phyloP scores from a whole-genome alignment of 2,329 filamentous ascomycete genomes.

The Xylariales sp. region DNA sequence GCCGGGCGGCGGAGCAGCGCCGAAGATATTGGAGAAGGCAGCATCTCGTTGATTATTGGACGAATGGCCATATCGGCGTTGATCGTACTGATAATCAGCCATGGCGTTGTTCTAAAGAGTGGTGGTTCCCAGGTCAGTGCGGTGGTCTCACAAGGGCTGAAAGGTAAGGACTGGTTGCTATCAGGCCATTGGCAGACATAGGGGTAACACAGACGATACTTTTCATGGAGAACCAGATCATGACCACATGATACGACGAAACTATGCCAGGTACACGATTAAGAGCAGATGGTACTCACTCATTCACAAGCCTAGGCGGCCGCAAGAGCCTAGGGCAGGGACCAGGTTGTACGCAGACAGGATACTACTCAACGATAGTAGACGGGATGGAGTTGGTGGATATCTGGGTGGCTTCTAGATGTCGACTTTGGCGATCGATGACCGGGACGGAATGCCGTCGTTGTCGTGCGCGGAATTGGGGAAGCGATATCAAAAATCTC shows the following conservation, averaged over 20 bases:
- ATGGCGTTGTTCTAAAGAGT: conserved; percentile 43
- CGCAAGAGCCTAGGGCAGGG: conserved; percentile 27
- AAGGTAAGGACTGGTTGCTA: not conserved
- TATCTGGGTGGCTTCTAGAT: not conserved
- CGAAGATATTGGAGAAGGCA: conserved; percentile 95
- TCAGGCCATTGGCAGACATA: not conserved
- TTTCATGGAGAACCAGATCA: not conserved
- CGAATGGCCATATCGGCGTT: conserved; percentile 47
- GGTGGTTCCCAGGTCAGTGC: conserved; percentile 11
- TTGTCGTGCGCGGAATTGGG: conserved; percentile 3
- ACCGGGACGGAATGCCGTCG: not conserved
- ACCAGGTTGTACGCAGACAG: conserved; percentile 18
- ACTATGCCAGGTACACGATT: too few species aligned
- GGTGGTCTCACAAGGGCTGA: not conserved
- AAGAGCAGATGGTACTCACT: conserved; percentile 18
- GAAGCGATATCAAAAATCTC: too few species aligned
- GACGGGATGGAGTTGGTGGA: not conserved
- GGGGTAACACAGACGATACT: too few species aligned
- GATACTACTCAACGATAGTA: conserved; percentile 2
- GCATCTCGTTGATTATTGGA: conserved; percentile 76
- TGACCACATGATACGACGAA: not conserved
- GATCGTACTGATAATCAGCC: conserved; percentile 55
- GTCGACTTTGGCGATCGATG: conserved; percentile 2
- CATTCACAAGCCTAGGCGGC: conserved; percentile 26
- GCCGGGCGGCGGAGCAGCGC: conserved; percentile 76